Percentiles rank a stretch among this genome's conserved stretches.
phyloP scores from a whole-genome alignment of 768 basidiomycete genomes.

The Termitomyces bulborhizus region DNA sequence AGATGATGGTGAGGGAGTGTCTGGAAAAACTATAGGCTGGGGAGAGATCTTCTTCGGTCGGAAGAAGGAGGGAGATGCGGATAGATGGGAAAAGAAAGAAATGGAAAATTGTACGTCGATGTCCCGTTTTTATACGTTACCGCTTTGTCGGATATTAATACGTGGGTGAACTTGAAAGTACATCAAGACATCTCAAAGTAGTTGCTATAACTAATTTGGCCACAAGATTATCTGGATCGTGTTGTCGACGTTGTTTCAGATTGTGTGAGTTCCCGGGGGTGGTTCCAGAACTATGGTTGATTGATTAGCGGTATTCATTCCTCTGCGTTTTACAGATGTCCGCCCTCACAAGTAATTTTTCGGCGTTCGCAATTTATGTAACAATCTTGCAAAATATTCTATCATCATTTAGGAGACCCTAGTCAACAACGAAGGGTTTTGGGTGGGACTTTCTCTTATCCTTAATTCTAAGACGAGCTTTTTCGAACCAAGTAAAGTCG shows the following conservation, averaged over 20 bases:
- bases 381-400: not conserved
- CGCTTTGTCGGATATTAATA: not conserved
- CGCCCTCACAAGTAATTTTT: not conserved
- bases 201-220: not conserved
- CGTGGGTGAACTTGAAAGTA: not conserved
- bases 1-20: not conserved
- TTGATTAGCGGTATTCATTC: not conserved
- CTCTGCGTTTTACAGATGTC: not conserved
- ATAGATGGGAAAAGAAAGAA: slow-evolving; percentile 31
- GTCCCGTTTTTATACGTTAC: not conserved
- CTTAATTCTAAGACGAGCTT: no score
- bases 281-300: not conserved
- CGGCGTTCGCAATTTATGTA: not conserved
- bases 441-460: not conserved
- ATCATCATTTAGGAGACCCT: no score
- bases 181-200: slow-evolving; percentile 5
- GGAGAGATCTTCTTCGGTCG: slow-evolving; percentile 44
- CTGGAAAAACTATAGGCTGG: slow-evolving; percentile 34
- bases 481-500: no score
- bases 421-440: not conserved
- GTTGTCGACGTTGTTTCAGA: not conserved
- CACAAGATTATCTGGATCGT: not conserved
- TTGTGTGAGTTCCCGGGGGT: not conserved
- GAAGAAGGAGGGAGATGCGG: slow-evolving; percentile 22
- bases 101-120: slow-evolving; percentile 29